phyloP scores from a whole-genome alignment of 169 alveolate genomes.

The Babesia caballi region DNA sequence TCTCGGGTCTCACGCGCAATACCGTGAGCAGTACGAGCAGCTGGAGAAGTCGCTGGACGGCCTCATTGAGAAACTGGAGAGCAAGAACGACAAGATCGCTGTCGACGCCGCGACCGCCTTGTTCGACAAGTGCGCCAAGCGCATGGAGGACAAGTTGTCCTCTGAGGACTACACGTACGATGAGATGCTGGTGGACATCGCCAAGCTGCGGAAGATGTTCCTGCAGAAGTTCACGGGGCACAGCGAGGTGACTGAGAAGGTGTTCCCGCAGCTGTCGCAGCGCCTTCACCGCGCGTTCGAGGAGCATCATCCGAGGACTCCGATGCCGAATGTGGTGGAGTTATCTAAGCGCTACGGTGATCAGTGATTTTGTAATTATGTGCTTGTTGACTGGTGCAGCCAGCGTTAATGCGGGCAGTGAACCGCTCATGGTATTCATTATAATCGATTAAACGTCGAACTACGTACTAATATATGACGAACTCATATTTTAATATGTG shows the following conservation, averaged over 20 bases:
- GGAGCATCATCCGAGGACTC: constrained; percentile 46
- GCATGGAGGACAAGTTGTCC: constrained; percentile 1
- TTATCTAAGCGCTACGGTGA: constrained; percentile 11
- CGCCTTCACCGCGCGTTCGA: constrained; percentile 18
- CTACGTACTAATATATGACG: no score
- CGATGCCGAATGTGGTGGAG: background rate
- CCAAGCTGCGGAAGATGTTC: constrained; percentile 29
- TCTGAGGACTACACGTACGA: constrained; percentile 27
- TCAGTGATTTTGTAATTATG: background rate
- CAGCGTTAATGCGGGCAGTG: no score
- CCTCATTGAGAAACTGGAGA: constrained; percentile 38
- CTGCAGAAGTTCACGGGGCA: constrained; percentile 39
- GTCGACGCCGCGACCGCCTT: constrained; percentile 13
- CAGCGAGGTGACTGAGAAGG: constrained; percentile 41
- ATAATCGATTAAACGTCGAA: no score
- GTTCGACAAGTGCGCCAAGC: constrained; percentile 35
- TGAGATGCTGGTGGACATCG: constrained; percentile 30
- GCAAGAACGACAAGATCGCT: constrained; percentile 28
- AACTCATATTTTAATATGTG: no score
- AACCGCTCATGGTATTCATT: no score
- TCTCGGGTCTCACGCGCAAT: constrained; percentile 15
- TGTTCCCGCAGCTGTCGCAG: constrained; percentile 46
- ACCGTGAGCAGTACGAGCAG: background rate
- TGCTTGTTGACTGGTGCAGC: no score
- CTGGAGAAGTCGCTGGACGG: constrained; percentile 37